Conservation (phyloP, 2,329 filamentous ascomycete species). For the Scortechinia acanthostroma region DNA sequence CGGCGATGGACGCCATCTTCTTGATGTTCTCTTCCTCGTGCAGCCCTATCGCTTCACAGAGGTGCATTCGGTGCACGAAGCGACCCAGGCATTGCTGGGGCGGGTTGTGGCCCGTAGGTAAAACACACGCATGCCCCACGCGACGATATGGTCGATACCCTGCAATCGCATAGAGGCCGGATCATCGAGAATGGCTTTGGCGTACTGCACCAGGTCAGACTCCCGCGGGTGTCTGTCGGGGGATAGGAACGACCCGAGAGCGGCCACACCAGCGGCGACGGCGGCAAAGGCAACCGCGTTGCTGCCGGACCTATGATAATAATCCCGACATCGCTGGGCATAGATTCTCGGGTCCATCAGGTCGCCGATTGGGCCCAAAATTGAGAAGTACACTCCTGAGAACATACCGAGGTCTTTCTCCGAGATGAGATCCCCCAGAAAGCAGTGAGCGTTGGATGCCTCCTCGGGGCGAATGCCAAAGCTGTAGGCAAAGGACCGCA, state of each 20-base stretch:
- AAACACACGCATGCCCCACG: conserved; percentile 16
- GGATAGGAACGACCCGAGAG: conserved; percentile 16
- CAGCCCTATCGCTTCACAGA: conserved; percentile 15
- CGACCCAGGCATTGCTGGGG: conserved; percentile 18
- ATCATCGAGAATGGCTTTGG: conserved; percentile 19
- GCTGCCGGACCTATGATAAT: conserved; percentile 11
- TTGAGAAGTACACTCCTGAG: conserved; percentile 13
- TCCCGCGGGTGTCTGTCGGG: conserved; percentile 12
- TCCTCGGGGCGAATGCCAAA: conserved; percentile 12
- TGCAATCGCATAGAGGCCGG: conserved; percentile 14
- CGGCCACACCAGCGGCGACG: conserved; percentile 15
- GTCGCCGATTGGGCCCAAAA: conserved; percentile 12
- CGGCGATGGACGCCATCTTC: conserved; percentile 12
- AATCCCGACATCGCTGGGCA: conserved; percentile 14
- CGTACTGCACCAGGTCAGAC: conserved; percentile 16
- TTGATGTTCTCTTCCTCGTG: conserved; percentile 16
- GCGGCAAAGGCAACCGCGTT: conserved; percentile 13
- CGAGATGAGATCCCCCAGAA: conserved; percentile 13
- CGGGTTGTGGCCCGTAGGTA: conserved; percentile 19
- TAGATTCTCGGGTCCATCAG: conserved; percentile 13
- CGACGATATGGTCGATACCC: conserved; percentile 15
- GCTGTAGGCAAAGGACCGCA: conserved; percentile 16
- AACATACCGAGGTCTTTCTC: conserved; percentile 12
- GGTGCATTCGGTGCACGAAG: conserved; percentile 18
- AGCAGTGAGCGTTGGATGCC: conserved; percentile 11